These are phyloP conservation scores for Caryopteris hybrid DNA, from an alignment of 305 asterid genomes.

Conservation along the genomic window DNA sequence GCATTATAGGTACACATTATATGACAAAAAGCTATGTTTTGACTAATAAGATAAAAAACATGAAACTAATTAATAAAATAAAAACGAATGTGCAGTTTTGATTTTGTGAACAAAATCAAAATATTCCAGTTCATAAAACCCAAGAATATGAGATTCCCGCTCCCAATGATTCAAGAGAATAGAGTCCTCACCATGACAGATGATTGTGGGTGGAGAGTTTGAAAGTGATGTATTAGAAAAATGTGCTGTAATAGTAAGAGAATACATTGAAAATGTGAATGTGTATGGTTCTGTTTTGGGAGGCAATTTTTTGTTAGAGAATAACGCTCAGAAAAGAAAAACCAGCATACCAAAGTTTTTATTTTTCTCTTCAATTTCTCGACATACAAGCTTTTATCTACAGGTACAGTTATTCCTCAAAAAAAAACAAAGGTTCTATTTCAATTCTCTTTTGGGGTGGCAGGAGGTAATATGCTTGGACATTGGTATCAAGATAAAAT, in stretches of 20 bases:
- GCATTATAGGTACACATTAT: too few species aligned
- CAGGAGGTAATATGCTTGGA: background rate
- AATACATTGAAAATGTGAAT: too few species aligned
- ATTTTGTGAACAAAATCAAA: background rate
- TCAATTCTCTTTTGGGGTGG: background rate
- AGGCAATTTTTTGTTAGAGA: background rate
- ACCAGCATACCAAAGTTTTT: background rate
- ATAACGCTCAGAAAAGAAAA: background rate
- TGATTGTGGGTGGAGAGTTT: background rate
- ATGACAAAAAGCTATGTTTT: too few species aligned
- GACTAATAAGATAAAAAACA: too few species aligned
- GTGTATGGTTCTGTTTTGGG: background rate
- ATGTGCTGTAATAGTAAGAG: background rate
- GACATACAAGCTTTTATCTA: background rate
- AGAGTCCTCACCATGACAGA: background rate
- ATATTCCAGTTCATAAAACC: background rate
- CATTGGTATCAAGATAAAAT: background rate
- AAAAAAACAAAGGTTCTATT: background rate
- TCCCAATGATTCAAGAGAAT: background rate
- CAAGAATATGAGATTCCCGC: background rate
- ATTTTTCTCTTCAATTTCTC: background rate
- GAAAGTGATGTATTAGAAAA: background rate
- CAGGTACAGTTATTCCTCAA: too few species aligned
- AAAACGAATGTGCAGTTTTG: background rate
- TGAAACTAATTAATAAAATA: too few species aligned